phyloP scores from a whole-genome alignment of 164 flowering plant species.

The Vitis amurensis region DNA sequence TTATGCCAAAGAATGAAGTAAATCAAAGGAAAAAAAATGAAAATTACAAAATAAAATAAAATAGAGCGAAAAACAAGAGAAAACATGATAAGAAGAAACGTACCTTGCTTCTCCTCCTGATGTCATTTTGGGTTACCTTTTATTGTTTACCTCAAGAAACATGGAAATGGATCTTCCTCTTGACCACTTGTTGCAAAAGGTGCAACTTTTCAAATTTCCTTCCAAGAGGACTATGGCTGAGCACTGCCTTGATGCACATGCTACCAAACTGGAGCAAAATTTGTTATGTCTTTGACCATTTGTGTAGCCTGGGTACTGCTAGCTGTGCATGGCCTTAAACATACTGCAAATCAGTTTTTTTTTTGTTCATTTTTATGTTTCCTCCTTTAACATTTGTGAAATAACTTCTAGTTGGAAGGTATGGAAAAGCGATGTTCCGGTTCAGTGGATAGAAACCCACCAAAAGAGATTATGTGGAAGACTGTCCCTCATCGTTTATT shows the following conservation, averaged over 20 bases:
- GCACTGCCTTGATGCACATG: background rate
- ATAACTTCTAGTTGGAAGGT: constrained; percentile 66
- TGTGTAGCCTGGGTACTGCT: background rate
- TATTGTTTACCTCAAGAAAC: too few relatives aligned
- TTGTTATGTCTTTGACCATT: background rate
- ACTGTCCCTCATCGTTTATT: constrained; percentile 71
- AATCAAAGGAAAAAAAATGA: too few relatives aligned
- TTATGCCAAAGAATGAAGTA: too few relatives aligned
- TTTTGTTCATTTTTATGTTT: background rate
- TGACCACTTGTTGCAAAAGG: background rate
- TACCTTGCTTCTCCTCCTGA: too few relatives aligned
- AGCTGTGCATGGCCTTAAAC: background rate
- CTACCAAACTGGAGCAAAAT: background rate
- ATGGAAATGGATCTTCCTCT: background rate
- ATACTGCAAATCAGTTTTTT: background rate
- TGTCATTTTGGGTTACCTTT: too few relatives aligned
- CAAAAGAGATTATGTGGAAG: constrained; percentile 76
- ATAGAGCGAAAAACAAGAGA: too few relatives aligned
- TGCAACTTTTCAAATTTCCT: background rate
- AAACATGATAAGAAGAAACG: too few relatives aligned
- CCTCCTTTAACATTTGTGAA: background rate
- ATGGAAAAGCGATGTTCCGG: constrained; percentile 75
- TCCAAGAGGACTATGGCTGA: too few relatives aligned
- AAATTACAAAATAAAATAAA: too few relatives aligned
- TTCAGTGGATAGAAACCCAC: constrained; percentile 69